Base-by-base conservation (phyloP, 2,329 filamentous ascomycete species). In the Botrytis squamosa region DNA sequence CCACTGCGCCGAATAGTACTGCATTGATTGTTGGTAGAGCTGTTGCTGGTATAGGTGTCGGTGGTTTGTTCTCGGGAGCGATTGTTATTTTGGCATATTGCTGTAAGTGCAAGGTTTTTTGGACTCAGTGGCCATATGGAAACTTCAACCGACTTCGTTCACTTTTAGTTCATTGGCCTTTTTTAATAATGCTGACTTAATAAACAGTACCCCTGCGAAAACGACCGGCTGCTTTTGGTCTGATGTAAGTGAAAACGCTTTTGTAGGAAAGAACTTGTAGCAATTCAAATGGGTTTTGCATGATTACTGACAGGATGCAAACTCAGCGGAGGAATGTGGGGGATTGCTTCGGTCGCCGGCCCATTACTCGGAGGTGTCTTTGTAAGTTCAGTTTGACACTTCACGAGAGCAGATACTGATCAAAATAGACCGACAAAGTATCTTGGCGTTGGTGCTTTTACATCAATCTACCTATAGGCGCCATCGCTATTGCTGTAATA, bases 61-160 rank as follows among this genome's bases (percentile, higher is more conserved):
- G 82, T 38, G 83, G 82, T 66, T 75, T 84, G 55, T 83, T 84
- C 72, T 81, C 81, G 14, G 83, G 83, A 12, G 76, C 77, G 33
- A 70, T 80, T 44, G 79, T 80, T 49, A 80, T 80, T 57, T 75
- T 80, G 57, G 78, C 78, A 40, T 78, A 78, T 68, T 71, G 72
- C 42, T 65, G 72, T 73, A 65, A 73, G 72, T 71, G 40, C 63
- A 49, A 40, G 46, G 10, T 29, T 12, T 55, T 49, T n/a, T 71
- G 8, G 22, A 12, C 55, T 38, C 40, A 29, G 57, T 22, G 40
- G 20, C 20, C 4, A 64, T 64, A 44, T 25, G 6, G 33, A 33
- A 46, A 12, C 29, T 52, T 40, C 33, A 65, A 40, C 46, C 65
- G 36, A 40, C n/a, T 40, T 40, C 33, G 22, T 40, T 55, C 65